These are phyloP conservation scores for Prunus dulcis DNA, from an alignment of 306 rosid genomes.

Conservation along the genomic window DNA sequence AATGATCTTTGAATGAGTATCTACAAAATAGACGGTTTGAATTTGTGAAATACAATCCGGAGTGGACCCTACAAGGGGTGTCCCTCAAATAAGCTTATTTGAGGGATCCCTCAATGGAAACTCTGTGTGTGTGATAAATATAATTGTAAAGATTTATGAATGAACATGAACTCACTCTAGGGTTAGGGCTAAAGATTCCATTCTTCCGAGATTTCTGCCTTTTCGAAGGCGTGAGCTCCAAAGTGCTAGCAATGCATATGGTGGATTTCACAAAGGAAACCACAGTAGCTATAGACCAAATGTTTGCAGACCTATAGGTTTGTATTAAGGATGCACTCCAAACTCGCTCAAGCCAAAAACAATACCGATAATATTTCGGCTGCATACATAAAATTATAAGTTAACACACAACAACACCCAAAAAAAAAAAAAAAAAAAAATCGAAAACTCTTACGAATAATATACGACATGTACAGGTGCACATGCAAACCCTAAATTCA, in stretches of 20 bases:
- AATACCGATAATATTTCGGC: not conserved
- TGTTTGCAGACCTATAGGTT: not conserved
- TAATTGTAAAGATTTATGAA: not conserved
- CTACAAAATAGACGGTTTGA: no score
- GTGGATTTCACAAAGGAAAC: not conserved
- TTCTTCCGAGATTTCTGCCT: not conserved
- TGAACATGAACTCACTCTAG: slow-evolving; percentile 1
- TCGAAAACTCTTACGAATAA: no score
- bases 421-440: no score
- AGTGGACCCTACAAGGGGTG: no score
- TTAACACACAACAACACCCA: not conserved
- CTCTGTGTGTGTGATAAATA: not conserved
- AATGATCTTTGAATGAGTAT: no score
- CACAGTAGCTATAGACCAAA: not conserved
- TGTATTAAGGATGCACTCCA: not conserved
- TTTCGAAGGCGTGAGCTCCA: not conserved
- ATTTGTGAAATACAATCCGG: no score
- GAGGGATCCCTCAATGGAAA: no score
- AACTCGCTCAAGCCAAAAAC: not conserved
- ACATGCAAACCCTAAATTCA: not conserved
- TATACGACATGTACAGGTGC: not conserved
- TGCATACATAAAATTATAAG: not conserved
- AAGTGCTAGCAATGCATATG: not conserved
- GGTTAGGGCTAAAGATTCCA: not conserved
- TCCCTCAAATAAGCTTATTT: no score